phyloP scores from a whole-genome alignment of 2,329 filamentous ascomycete species.

The Aspergillus floridensis region DNA sequence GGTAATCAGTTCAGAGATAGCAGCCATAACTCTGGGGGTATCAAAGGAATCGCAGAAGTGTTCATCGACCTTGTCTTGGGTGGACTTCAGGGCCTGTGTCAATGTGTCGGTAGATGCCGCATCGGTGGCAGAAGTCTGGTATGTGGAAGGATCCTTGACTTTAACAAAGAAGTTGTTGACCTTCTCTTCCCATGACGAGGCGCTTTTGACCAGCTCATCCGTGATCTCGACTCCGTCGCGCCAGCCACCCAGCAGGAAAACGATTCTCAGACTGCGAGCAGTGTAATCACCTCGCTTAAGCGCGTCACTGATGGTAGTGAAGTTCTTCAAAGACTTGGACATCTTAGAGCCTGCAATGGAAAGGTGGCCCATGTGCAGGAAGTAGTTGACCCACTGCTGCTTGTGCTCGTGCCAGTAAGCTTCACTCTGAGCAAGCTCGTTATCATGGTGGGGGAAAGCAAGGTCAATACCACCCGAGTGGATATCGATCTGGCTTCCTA shows the following conservation, averaged over 20 bases:
- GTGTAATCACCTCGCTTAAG: slow-evolving; percentile 69
- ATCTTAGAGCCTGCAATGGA: slow-evolving; percentile 90
- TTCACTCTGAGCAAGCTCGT: slow-evolving; percentile 85
- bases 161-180: slow-evolving; percentile 70
- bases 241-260: slow-evolving; percentile 86
- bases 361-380: slow-evolving; percentile 91
- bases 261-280: slow-evolving; percentile 73
- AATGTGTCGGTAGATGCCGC: slow-evolving; percentile 11
- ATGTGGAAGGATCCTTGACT: slow-evolving; percentile 46
- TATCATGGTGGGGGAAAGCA: slow-evolving; percentile 88
- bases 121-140: slow-evolving; percentile 17
- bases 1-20: slow-evolving; percentile 74
- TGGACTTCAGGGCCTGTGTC: slow-evolving; percentile 22
- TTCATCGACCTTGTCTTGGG: slow-evolving; percentile 56
- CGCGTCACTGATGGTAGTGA: slow-evolving; percentile 86
- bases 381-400: slow-evolving; percentile 88
- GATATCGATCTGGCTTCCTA: slow-evolving; percentile 83
- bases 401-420: slow-evolving; percentile 66
- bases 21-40: slow-evolving; percentile 73
- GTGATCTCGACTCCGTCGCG: slow-evolving; percentile 90
- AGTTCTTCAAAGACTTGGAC: slow-evolving; percentile 95
- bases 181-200: slow-evolving; percentile 75
- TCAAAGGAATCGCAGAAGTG: slow-evolving; percentile 84
- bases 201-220: slow-evolving; percentile 71
- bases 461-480: slow-evolving; percentile 92